A percentile compares a stretch with the other conserved stretches of the same genome.
Evolutionary conservation across 257 asterid species (phyloP).

Genomic region (Rauvolfia tetraphylla): DNA sequence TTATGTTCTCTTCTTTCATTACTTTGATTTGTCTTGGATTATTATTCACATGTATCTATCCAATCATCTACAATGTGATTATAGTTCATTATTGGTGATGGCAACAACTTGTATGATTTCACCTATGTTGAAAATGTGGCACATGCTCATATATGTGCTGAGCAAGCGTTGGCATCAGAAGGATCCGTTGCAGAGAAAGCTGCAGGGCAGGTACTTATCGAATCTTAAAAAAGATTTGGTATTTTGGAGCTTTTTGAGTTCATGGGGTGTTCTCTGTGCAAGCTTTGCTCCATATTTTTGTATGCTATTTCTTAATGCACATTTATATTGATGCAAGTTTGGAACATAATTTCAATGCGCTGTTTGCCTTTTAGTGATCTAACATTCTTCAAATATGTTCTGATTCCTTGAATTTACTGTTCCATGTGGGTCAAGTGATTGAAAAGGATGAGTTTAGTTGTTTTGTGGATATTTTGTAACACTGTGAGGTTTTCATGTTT

Average conservation of each 20-base stretch:
- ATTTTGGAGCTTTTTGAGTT: neutral
- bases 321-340: neutral
- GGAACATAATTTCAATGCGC: neutral
- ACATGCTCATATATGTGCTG: conserved; percentile 98
- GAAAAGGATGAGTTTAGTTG: neutral
- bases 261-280: neutral
- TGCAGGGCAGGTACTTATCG: conserved; percentile 67
- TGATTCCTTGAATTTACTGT: neutral
- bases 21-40: neutral
- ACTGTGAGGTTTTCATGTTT: neutral
- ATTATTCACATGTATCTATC: neutral
- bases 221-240: neutral
- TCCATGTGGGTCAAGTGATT: neutral
- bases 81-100: conserved; percentile 89
- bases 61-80: conserved; percentile 2
- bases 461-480: neutral
- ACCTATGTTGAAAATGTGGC: conserved; percentile 96
- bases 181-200: conserved; percentile 76
- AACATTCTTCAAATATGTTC: neutral
- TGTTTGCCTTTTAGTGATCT: neutral
- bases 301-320: neutral
- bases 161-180: conserved; percentile 88
- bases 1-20: neutral
- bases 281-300: neutral
- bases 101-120: conserved; percentile 84